phyloP scores from a whole-genome alignment of 352 stramenopile genomes.

The Blastocystis sp. region DNA sequence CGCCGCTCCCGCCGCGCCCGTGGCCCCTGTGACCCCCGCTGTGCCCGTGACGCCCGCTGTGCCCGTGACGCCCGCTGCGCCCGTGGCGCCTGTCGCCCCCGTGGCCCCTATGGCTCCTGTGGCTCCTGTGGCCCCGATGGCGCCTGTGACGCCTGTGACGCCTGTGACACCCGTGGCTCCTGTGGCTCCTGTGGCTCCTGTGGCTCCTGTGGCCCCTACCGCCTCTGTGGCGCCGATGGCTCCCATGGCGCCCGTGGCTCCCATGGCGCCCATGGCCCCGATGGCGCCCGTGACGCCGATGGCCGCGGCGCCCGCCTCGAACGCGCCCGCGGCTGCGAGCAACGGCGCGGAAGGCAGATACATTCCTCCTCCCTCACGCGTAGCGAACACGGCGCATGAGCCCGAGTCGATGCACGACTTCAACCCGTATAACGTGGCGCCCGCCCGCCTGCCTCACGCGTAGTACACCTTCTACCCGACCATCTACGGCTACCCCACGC shows the following conservation, averaged over 20 bases:
- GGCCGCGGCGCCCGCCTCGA: neutral
- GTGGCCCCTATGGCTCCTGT: too few relatives aligned
- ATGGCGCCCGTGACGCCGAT: too few relatives aligned
- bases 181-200: too few relatives aligned
- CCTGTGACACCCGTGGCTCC: too few relatives aligned
- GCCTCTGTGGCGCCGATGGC: too few relatives aligned
- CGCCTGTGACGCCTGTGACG: too few relatives aligned
- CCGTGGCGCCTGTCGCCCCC: too few relatives aligned
- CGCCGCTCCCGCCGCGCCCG: neutral
- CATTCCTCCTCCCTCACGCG: too few relatives aligned
- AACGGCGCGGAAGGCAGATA: neutral
- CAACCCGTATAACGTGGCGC: conserved; percentile 1
- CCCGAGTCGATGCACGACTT: conserved; percentile 13
- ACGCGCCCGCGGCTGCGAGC: neutral
- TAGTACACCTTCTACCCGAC: conserved; percentile 42
- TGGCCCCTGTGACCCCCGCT: neutral
- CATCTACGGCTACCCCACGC: neutral
- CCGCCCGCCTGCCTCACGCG: neutral
- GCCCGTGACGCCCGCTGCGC: neutral
- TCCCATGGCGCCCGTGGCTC: too few relatives aligned
- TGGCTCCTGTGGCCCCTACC: too few relatives aligned
- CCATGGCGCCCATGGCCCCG: too few relatives aligned
- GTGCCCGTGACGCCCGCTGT: neutral
- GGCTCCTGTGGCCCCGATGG: too few relatives aligned
- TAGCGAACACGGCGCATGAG: neutral